Conservation (phyloP, 1,284 basidiomycete genomes). For the Cutaneotrichosporon sp. region DNA sequence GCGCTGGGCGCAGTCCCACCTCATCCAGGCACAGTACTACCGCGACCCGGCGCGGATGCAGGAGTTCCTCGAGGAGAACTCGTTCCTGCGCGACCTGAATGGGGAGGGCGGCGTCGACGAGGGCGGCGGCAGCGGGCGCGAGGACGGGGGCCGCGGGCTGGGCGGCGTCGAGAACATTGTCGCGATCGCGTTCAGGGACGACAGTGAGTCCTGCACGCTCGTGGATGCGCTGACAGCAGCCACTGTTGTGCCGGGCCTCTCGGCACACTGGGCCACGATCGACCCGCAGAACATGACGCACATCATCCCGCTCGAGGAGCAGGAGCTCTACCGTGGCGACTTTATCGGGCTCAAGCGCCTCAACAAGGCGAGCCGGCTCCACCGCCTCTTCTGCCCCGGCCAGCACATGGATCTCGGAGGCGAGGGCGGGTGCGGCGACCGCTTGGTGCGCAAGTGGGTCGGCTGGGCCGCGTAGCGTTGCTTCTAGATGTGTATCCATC, state of each 20-base stretch:
- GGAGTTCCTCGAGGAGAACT: conserved; percentile 68
- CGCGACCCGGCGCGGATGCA: conserved; percentile 77
- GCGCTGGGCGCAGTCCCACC: conserved; percentile 74
- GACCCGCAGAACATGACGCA: conserved; percentile 47
- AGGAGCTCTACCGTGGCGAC: conserved; percentile 78
- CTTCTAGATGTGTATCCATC: background rate
- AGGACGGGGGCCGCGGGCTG: conserved; percentile 39
- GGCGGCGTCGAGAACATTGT: conserved; percentile 49
- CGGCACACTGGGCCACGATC: conserved; percentile 49
- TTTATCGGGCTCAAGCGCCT: conserved; percentile 82
- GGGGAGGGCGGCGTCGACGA: conserved; percentile 24
- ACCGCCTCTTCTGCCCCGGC: conserved; percentile 69
- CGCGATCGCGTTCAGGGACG: conserved; percentile 53
- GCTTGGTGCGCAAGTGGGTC: conserved; percentile 49
- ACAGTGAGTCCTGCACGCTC: conserved; percentile 39
- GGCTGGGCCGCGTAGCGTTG: conserved; percentile 25
- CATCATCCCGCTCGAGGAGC: conserved; percentile 71
- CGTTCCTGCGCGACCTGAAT: conserved; percentile 54
- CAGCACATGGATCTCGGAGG: conserved; percentile 81
- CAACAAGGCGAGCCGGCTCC: conserved; percentile 69
- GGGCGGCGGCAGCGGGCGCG: conserved; percentile 14
- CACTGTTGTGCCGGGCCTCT: conserved; percentile 46
- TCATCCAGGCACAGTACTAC: conserved; percentile 92
- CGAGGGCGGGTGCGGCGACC: conserved; percentile 58
- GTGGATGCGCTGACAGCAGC: conserved; percentile 2